Conservation (phyloP, 257 asterid genomes). For the Solanum appendiculatum region DNA sequence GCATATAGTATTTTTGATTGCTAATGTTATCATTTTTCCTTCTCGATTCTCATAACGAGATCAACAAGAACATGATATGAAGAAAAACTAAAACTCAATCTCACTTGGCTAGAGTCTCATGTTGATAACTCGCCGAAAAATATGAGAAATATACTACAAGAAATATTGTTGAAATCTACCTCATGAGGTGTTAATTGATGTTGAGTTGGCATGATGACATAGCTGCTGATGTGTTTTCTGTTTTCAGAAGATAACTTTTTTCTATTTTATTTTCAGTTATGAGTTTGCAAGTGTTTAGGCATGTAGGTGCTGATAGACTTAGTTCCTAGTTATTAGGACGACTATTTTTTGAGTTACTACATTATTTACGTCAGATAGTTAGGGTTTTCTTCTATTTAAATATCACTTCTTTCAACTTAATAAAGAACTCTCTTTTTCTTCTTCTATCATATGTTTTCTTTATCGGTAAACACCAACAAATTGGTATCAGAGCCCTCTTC, state of each 20-base stretch:
- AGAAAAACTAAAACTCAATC: too few species aligned
- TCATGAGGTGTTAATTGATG: background rate
- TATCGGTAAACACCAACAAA: background rate
- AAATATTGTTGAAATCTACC: background rate
- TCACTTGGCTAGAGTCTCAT: too few species aligned
- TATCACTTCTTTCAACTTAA: background rate
- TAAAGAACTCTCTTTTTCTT: background rate
- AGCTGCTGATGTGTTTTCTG: background rate
- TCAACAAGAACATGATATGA: too few species aligned
- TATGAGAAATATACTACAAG: too few species aligned
- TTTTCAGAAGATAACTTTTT: background rate
- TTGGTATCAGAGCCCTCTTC: background rate
- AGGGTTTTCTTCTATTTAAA: background rate
- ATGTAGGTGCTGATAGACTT: background rate
- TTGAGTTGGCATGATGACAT: background rate
- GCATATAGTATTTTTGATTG: too few species aligned
- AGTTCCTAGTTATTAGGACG: background rate
- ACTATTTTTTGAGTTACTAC: background rate
- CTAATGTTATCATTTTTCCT: too few species aligned
- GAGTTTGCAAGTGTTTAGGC: background rate
- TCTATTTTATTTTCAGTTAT: background rate
- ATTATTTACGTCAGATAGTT: background rate
- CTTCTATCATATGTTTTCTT: too few species aligned
- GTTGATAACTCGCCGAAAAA: too few species aligned
- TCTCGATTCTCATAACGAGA: too few species aligned